Percentiles rank a stretch among this genome's conserved stretches.
phyloP scores from a whole-genome alignment of 805 yeast species.

The Candida krabiensis region DNA sequence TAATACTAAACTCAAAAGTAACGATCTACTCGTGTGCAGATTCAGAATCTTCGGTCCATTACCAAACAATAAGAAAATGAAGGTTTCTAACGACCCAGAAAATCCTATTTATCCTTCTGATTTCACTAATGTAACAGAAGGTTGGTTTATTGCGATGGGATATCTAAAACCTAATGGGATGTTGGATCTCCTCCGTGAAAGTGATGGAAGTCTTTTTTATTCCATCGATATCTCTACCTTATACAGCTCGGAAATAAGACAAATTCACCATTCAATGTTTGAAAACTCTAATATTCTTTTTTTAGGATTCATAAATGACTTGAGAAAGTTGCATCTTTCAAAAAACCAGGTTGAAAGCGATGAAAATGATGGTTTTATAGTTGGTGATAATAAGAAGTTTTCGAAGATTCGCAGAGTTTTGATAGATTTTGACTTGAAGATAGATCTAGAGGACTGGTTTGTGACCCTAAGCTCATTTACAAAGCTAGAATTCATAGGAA shows the following conservation, averaged over 20 bases:
- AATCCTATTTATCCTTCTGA: slow-evolving; percentile 23
- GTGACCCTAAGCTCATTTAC: slow-evolving; percentile 67
- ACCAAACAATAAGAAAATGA: slow-evolving; percentile 41
- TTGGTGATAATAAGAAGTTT: slow-evolving; percentile 11
- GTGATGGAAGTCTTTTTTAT: slow-evolving; percentile 62
- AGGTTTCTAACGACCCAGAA: slow-evolving; percentile 22
- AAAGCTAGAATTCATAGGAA: slow-evolving; percentile 48
- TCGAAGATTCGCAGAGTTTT: slow-evolving; percentile 38
- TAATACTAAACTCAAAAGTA: slow-evolving; percentile 22
- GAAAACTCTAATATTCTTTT: slow-evolving; percentile 58
- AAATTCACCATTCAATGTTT: slow-evolving; percentile 61
- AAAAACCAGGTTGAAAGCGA: slow-evolving; percentile 24
- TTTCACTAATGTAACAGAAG: slow-evolving; percentile 39
- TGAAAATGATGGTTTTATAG: slow-evolving; percentile 9
- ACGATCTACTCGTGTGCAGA: slow-evolving; percentile 55
- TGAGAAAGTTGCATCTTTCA: slow-evolving; percentile 45
- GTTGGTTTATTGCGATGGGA: slow-evolving; percentile 76
- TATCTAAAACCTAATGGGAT: slow-evolving; percentile 63
- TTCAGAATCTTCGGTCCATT: slow-evolving; percentile 67
- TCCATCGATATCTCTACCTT: slow-evolving; percentile 55
- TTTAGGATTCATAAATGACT: slow-evolving; percentile 54
- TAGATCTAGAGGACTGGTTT: slow-evolving; percentile 76
- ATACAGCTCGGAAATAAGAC: slow-evolving; percentile 60
- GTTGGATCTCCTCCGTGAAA: slow-evolving; percentile 58
- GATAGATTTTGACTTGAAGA: slow-evolving; percentile 62